Evolutionary conservation across 805 yeast genomes (phyloP), one percentile per base, ranked within the genome.

Genomic region (Yarrowia divulgata): DNA sequence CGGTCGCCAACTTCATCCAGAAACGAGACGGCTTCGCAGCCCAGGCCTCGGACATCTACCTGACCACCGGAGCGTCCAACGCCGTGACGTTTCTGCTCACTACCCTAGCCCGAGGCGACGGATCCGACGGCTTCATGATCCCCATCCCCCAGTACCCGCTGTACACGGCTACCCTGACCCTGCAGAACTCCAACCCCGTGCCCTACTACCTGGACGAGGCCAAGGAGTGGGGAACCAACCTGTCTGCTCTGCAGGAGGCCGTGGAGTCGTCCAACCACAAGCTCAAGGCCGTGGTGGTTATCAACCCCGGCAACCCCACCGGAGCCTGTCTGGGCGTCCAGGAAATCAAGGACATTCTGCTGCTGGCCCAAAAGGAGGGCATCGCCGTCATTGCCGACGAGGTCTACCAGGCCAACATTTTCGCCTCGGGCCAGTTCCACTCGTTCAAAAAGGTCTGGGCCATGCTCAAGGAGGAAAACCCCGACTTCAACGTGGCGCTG

Each of bases 91-190:
- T 90, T 74, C 80, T 95, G 70, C 80, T 95, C 68, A 88, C 88
- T 64, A 83, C 93, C 37, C 79, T 95, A 19, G 84, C 95, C 5
- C 78, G 83, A 46, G 91, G 92, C 48, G 85, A 84, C 50, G 79
- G 86, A 69, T 84, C 95, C 2, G 97, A 97, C 62, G 85, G 79
- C 1, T 90, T 82, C 76, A 80, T 96, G 79, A 93, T 95, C 73
- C 99, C 99, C 40, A 94, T 95, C 73, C 99, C 99, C 14, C 99
- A 95, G 81, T 95, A 95, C 77, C 99, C 99, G 3, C 84, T 95
- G 71, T 95, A 95, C 81, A 92, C 98, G 4, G 99, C 99, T n/a
- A 84, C 97, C 3, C 83, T 95, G 74, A 89, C 97, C 2, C 82
- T 96, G 75, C 90, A 90, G 76, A 87, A 90, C 74, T 87, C 97